Percentiles rank a stretch among this genome's conserved stretches.
These are phyloP conservation scores for Coemansia sp. DNA, from an alignment of 192 early-diverging fungal genomes.

Conservation along the genomic window DNA sequence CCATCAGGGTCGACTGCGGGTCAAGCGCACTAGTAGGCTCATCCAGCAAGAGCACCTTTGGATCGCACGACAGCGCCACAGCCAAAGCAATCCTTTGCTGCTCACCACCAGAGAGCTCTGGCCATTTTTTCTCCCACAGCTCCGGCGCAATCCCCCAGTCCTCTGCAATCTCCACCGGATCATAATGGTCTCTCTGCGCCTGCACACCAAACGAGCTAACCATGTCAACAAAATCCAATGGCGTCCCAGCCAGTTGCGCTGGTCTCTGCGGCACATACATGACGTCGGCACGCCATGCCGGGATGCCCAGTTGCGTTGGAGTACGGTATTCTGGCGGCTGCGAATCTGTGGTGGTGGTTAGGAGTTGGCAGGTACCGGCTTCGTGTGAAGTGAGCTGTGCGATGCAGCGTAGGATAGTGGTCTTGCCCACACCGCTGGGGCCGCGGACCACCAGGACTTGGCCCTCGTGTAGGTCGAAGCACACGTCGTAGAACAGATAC, in stretches of 20 bases:
- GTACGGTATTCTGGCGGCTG: constrained; percentile 28
- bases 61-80: constrained; percentile 71
- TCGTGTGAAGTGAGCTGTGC: constrained; percentile 68
- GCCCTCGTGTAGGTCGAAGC: constrained; percentile 50
- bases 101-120: constrained; percentile 80
- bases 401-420: constrained; percentile 79
- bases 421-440: constrained; percentile 76
- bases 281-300: constrained; percentile 70
- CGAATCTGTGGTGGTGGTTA: constrained; percentile 14
- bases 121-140: constrained; percentile 73
- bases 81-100: constrained; percentile 78
- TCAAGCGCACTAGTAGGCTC: constrained; percentile 88
- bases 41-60: constrained; percentile 75
- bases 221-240: constrained; percentile 62
- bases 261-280: constrained; percentile 87
- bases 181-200: constrained; percentile 33
- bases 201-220: constrained; percentile 56
- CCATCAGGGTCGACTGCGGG: constrained; percentile 60
- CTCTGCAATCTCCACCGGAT: constrained; percentile 63
- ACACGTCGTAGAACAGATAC: constrained; percentile 53
- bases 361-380: constrained; percentile 50
- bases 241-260: constrained; percentile 66
- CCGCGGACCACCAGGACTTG: constrained; percentile 62
- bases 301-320: constrained; percentile 58
- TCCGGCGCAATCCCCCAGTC: constrained; percentile 66